A percentile compares a stretch with the other conserved stretches of the same genome.
These are phyloP conservation scores for Aspergillus spinulosporus DNA, from an alignment of 2,329 filamentous ascomycete species.

Conservation along the genomic window DNA sequence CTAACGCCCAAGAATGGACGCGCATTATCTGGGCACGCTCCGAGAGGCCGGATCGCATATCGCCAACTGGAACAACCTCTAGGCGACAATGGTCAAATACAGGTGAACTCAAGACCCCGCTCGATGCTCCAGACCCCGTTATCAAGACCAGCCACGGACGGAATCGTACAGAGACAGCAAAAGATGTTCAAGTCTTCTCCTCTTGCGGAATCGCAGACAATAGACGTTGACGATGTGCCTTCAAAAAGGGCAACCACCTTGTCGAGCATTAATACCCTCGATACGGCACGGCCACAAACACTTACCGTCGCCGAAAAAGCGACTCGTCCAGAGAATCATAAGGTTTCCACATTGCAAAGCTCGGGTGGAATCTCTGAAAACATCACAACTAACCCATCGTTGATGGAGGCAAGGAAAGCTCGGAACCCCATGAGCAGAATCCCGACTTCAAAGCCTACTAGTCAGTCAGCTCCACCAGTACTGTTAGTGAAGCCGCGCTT, in stretches of 20 bases:
- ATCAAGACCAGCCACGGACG: conserved; percentile 11
- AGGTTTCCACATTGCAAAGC: not conserved
- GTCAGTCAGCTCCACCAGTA: conserved; percentile 8
- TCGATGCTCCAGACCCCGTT: not conserved
- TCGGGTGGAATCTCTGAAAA: not conserved
- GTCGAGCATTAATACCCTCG: not conserved
- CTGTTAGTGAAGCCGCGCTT: conserved; percentile 13
- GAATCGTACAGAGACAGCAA: conserved; percentile 18
- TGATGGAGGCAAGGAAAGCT: not conserved
- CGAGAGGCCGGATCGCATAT: not conserved
- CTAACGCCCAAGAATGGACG: conserved; percentile 25
- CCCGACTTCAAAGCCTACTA: conserved; percentile 8
- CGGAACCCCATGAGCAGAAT: not conserved
- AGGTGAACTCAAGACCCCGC: not conserved
- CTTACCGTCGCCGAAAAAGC: not conserved
- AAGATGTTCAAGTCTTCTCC: conserved; percentile 36
- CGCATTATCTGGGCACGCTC: not conserved
- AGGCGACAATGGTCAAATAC: not conserved
- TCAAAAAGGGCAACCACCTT: conserved; percentile 1
- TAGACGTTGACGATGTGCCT: conserved; percentile 13
- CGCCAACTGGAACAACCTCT: not conserved
- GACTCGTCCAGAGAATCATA: not conserved
- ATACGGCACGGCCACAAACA: not conserved
- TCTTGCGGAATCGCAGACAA: conserved; percentile 28
- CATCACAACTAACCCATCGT: not conserved